Base-by-base conservation (phyloP, 139 green algal genomes). In the Chlorella ohadii region DNA sequence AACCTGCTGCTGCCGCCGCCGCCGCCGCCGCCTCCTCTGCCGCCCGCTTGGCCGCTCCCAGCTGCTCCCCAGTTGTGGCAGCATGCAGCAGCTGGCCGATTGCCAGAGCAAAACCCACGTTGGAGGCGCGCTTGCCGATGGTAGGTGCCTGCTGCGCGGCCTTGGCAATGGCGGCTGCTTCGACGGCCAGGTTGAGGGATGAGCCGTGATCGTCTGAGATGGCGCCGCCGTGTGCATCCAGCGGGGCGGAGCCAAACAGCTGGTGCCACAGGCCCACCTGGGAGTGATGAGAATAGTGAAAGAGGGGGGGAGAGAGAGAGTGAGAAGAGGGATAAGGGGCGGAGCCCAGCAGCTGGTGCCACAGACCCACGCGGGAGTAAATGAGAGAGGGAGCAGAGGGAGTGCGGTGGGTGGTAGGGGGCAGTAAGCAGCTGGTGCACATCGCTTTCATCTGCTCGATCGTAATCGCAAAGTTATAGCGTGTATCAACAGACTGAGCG, bases 21-120 rank as follows among this genome's bases (percentile, higher is more conserved):
- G 41, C 72, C 22, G 33, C 33, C 31, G 64, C 64, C n/a, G 66
- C 72, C 39, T 34, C 36, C 38, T 22, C 15, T 12, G 39, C 70
- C 39, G 25, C 31, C 39, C 36, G 41, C 66, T 47, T 65, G 38
- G 23, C n/a, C 15, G 79, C 47, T 0, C 65, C 68, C 56, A 72
- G 81, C 65, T 31, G 25, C 22, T 77, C 51, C 27, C 82, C 82
- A 4, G 73, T 81, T 23, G 76, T 44, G 1, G 76, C 70, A 25
- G 27, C 39, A 13, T 71, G 47, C 79, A 89, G 77, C 59, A 86
- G 15, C 71, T 83, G 79, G 5, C 55, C 79, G 27, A 72, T 72
- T 0, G 85, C 77, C 27, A 86, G 36, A n/a, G 78, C 78, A 61
- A 86, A 89, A 12, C 79, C 85, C 27, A 85, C 70, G 44, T 83